These are phyloP conservation scores for Pyrus hybrid DNA, from an alignment of 331 rosid genomes.

Conservation along the genomic window DNA sequence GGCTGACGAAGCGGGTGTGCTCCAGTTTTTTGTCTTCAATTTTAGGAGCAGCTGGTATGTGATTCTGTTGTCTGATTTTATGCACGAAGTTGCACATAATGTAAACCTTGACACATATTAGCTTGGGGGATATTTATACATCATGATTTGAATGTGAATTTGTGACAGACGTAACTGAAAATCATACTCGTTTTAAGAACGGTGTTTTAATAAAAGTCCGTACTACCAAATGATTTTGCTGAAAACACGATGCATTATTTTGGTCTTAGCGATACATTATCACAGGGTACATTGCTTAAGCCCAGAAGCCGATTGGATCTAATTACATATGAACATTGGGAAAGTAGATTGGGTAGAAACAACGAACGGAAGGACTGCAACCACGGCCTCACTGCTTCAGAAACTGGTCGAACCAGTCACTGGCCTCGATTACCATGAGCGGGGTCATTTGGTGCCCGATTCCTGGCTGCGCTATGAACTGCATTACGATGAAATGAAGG, in stretches of 20 bases:
- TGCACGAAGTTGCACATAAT: neutral
- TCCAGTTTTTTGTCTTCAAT: neutral
- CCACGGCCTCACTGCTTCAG: slow-evolving; percentile 18
- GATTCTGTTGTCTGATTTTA: neutral
- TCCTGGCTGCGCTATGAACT: slow-evolving; percentile 57
- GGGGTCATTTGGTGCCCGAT: slow-evolving; percentile 51
- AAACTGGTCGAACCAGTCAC: slow-evolving; percentile 69
- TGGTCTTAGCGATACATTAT: neutral
- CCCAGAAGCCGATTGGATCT: neutral
- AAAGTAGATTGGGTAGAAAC: neutral
- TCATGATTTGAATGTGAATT: neutral
- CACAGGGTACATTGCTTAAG: neutral
- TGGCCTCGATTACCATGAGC: slow-evolving; percentile 52
- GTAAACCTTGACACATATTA: neutral
- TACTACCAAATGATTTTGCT: neutral
- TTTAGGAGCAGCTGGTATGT: neutral
- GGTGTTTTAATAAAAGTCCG: neutral
- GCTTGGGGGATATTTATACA: neutral
- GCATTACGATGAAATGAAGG: slow-evolving; percentile 15
- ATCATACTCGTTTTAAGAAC: neutral
- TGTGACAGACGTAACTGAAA: neutral
- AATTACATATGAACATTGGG: neutral
- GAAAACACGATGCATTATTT: neutral
- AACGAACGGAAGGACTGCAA: neutral
- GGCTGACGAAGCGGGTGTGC: slow-evolving; percentile 37